A percentile compares a stretch with the other conserved stretches of the same genome.
These are phyloP conservation scores for Vitis riparia DNA, from an alignment of 164 flowering plant genomes.

Conservation along the genomic window DNA sequence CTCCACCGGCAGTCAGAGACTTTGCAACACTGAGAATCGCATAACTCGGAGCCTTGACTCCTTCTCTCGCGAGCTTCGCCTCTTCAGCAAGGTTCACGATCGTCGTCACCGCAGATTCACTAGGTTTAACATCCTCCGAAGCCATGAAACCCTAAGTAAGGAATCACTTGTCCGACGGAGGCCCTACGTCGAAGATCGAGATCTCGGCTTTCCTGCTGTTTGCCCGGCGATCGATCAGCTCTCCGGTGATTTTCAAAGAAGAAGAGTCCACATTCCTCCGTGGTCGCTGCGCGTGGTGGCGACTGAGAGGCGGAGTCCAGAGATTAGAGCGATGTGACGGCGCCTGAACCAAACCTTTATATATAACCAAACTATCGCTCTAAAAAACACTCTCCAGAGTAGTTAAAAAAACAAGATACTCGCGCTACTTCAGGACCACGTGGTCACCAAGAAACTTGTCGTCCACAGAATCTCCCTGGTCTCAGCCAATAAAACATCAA, in stretches of 20 bases:
- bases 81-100: conserved; percentile 94
- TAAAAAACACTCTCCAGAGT: too few relatives aligned
- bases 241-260: not conserved
- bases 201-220: not conserved
- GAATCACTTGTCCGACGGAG: not conserved
- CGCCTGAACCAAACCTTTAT: too few relatives aligned
- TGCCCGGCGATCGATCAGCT: conserved; percentile 6
- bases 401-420: too few relatives aligned
- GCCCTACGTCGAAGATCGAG: not conserved
- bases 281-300: not conserved
- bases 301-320: not conserved
- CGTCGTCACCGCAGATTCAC: conserved; percentile 79
- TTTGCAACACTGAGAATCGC: conserved; percentile 69
- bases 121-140: conserved; percentile 57
- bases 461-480: too few relatives aligned
- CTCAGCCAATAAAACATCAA: too few relatives aligned
- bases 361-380: too few relatives aligned
- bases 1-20: conserved; percentile 92
- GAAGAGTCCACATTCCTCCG: not conserved
- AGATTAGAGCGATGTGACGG: too few relatives aligned
- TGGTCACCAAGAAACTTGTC: too few relatives aligned
- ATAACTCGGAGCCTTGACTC: conserved; percentile 68
- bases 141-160: conserved; percentile 19
- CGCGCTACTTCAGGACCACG: too few relatives aligned
- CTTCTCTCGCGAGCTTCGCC: conserved; percentile 82